A percentile compares a stretch with the other conserved stretches of the same genome.
Conservation (phyloP, 2,329 filamentous ascomycete genomes). For the Torrubiella hemipterigena region DNA sequence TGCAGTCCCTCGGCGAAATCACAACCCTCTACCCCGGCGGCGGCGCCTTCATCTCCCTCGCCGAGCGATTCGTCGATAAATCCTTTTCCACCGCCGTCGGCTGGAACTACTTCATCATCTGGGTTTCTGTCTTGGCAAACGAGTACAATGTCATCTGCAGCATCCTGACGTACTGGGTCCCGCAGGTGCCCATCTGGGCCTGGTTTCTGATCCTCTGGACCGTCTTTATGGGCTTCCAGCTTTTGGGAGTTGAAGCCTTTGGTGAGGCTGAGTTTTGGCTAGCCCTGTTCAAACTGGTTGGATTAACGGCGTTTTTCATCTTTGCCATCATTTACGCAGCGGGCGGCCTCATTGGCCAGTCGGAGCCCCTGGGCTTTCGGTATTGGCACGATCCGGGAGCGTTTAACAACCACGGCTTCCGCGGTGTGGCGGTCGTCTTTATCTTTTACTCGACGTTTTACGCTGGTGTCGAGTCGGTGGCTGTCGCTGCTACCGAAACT, state of each 20-base stretch:
- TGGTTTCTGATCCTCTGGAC: slow-evolving; percentile 67
- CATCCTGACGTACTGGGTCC: slow-evolving; percentile 55
- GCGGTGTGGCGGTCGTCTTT: slow-evolving; percentile 52
- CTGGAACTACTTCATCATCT: slow-evolving; percentile 63
- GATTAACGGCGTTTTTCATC: slow-evolving; percentile 59
- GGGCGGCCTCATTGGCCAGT: slow-evolving; percentile 49
- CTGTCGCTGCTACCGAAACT: slow-evolving; percentile 51
- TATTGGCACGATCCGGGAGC: slow-evolving; percentile 64
- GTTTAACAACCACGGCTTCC: slow-evolving; percentile 54
- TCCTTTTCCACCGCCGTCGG: slow-evolving; percentile 57
- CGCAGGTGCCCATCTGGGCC: slow-evolving; percentile 48
- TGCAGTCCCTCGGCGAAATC: slow-evolving; percentile 64
- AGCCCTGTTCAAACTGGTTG: slow-evolving; percentile 58
- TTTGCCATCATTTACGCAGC: slow-evolving; percentile 62
- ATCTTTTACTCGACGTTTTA: slow-evolving; percentile 61
- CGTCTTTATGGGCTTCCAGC: slow-evolving; percentile 55
- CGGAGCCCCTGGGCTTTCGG: slow-evolving; percentile 49
- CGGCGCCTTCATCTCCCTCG: slow-evolving; percentile 59
- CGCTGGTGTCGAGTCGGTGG: slow-evolving; percentile 52
- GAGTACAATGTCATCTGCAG: slow-evolving; percentile 60
- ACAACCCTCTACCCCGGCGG: slow-evolving; percentile 62
- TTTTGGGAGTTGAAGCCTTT: slow-evolving; percentile 62
- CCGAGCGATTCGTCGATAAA: slow-evolving; percentile 59
- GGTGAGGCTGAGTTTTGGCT: slow-evolving; percentile 76
- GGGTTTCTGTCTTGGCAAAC: slow-evolving; percentile 53